Evolutionary conservation across 179 eudicot species (phyloP).

Genomic region (Heliamphora pulchella): DNA sequence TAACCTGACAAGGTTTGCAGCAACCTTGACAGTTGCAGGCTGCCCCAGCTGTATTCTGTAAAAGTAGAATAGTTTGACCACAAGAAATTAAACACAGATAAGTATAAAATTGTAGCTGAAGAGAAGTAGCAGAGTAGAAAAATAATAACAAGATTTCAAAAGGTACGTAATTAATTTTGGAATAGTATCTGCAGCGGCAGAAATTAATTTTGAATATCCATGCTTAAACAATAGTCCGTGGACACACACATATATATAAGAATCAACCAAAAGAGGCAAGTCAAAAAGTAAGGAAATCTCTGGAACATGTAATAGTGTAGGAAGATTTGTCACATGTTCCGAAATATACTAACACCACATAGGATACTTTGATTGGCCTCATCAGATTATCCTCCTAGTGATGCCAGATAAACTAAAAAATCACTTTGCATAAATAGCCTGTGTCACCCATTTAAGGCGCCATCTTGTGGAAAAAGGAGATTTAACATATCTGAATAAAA

Average conservation of each 20-base stretch:
- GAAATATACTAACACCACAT: not conserved
- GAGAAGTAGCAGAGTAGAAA: not conserved
- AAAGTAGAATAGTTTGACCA: conserved; percentile 2
- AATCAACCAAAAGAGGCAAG: not conserved
- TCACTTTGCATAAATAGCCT: not conserved
- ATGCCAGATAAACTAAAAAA: not conserved
- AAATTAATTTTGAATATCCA: not conserved
- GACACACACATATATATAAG: too few species aligned
- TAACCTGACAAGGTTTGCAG: conserved; percentile 85
- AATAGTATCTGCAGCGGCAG: not conserved
- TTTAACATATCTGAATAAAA: too few species aligned
- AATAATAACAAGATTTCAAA: conserved; percentile 6
- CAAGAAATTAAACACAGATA: conserved; percentile 1
- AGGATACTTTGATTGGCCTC: not conserved
- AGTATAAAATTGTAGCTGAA: not conserved
- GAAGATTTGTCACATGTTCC: not conserved
- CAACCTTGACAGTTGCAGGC: conserved; percentile 96
- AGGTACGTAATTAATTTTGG: not conserved
- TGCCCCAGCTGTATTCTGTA: conserved; percentile 90
- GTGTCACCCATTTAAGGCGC: not conserved
- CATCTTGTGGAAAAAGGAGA: not conserved
- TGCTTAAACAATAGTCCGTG: not conserved
- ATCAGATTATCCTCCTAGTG: not conserved
- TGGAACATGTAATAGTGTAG: not conserved
- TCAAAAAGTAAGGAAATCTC: not conserved